Conservation (phyloP, 2,329 filamentous ascomycete species). For the Verticillium tricorpus region DNA sequence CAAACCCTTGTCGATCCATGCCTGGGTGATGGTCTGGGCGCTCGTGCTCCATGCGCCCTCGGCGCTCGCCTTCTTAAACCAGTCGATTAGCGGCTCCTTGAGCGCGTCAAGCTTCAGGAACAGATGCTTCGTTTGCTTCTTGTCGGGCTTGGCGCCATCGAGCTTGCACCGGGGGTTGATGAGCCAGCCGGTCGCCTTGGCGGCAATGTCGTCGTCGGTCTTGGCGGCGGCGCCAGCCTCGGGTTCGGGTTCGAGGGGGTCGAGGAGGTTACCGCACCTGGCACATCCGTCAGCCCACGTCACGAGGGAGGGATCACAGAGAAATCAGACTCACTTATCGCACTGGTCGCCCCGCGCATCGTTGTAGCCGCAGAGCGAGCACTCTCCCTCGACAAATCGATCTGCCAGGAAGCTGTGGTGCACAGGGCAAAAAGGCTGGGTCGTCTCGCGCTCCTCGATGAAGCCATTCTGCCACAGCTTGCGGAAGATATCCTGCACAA, state of each 20-base stretch:
- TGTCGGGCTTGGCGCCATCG: conserved; percentile 75
- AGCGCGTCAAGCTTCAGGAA: conserved; percentile 84
- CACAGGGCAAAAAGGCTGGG: conserved; percentile 75
- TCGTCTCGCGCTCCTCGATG: conserved; percentile 80
- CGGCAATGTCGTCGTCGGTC: conserved; percentile 23
- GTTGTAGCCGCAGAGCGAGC: conserved; percentile 67
- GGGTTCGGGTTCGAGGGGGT: conserved; percentile 57
- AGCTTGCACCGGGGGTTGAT: conserved; percentile 90
- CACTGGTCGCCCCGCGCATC: conserved; percentile 73
- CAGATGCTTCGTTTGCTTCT: conserved; percentile 81
- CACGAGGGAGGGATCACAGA: not conserved
- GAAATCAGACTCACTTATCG: conserved; percentile 30
- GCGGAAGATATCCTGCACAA: conserved; percentile 86
- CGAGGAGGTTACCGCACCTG: conserved; percentile 67
- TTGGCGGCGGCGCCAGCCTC: conserved; percentile 21
- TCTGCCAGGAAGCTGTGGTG: conserved; percentile 78
- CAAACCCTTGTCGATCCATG: conserved; percentile 79
- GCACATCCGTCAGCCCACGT: not conserved
- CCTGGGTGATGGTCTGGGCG: conserved; percentile 69
- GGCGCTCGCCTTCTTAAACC: conserved; percentile 68
- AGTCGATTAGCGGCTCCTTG: conserved; percentile 70
- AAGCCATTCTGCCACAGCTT: conserved; percentile 86
- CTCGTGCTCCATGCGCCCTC: conserved; percentile 76
- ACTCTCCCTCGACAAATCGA: conserved; percentile 77
- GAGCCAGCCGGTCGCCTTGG: conserved; percentile 43